Evolutionary conservation across 1,284 basidiomycete genomes (phyloP).

Genomic region (Phenoliferia sp.): DNA sequence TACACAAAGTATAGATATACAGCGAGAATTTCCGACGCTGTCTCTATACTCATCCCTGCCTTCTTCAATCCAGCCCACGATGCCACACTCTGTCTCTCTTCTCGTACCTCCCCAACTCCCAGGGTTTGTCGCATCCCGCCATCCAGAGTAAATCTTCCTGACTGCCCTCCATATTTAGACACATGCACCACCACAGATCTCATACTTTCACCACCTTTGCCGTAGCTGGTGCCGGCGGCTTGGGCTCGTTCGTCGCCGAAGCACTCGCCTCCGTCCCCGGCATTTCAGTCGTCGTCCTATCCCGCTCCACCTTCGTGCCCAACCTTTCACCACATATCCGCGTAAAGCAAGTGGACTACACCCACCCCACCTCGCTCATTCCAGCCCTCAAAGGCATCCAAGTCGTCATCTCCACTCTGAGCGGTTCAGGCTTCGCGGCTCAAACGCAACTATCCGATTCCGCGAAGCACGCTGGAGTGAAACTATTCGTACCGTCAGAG

Average conservation of each 20-base stretch:
- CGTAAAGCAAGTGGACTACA: slow-evolving; percentile 31
- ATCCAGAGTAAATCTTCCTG: no score
- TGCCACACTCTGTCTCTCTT: no score
- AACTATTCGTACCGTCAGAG: slow-evolving; percentile 39
- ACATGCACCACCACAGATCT: no score
- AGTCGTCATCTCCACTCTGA: slow-evolving; percentile 31
- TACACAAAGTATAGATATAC: no score
- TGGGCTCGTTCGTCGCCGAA: background rate
- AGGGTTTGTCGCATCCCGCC: no score
- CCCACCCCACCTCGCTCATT: slow-evolving; percentile 21
- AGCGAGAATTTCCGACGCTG: no score
- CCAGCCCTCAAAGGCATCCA: slow-evolving; percentile 31
- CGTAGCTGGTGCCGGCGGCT: slow-evolving; percentile 7
- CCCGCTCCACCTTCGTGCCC: background rate
- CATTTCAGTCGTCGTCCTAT: background rate
- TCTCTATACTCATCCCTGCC: no score
- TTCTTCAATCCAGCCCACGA: no score
- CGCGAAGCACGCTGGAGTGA: slow-evolving; percentile 37
- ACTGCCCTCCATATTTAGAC: no score
- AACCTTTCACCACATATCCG: background rate
- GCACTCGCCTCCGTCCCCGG: background rate
- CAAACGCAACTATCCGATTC: slow-evolving; percentile 35
- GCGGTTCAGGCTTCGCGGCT: slow-evolving; percentile 9
- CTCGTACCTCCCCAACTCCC: no score
- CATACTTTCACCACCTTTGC: slow-evolving; percentile 10